phyloP scores from a whole-genome alignment of 1,284 basidiomycete species.

The Thelephora terrestris region DNA sequence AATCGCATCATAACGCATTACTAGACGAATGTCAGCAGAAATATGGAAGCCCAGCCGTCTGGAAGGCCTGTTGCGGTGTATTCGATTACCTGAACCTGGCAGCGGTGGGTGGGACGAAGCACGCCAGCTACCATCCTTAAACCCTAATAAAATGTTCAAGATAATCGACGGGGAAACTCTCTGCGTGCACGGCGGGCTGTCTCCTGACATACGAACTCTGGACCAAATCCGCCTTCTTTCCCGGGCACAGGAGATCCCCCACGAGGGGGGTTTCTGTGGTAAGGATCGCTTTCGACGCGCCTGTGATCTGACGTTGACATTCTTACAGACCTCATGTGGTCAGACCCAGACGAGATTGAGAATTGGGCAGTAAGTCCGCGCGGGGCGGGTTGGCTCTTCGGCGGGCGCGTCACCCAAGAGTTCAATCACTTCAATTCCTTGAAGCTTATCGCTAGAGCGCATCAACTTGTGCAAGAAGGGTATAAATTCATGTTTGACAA shows the following conservation, averaged over 20 bases:
- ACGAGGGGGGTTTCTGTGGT: conserved; percentile 97
- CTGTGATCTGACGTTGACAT: not conserved
- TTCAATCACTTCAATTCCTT: conserved; percentile 90
- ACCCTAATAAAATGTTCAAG: conserved; percentile 28
- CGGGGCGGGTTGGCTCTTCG: conserved; percentile 96
- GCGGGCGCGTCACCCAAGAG: conserved; percentile 79
- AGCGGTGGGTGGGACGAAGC: conserved; percentile 51
- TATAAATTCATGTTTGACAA: conserved; percentile 98
- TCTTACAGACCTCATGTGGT: conserved; percentile 87
- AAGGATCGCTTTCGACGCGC: conserved; percentile 17
- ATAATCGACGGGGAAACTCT: conserved; percentile 89
- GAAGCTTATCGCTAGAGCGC: conserved; percentile 81
- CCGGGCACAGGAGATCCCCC: conserved; percentile 90
- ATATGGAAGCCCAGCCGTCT: conserved; percentile 88
- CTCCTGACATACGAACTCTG: conserved; percentile 84
- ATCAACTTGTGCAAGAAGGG: conserved; percentile 94
- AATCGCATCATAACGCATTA: not conserved
- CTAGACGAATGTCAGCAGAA: conserved; percentile 95
- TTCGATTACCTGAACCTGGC: conserved; percentile 94
- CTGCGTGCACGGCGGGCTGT: conserved; percentile 90
- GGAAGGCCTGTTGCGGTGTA: conserved; percentile 93
- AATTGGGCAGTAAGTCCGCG: conserved; percentile 94
- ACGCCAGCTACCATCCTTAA: not conserved
- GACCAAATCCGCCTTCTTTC: conserved; percentile 90
- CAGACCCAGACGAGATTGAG: conserved; percentile 92